These are phyloP conservation scores for Yamadazyma dendronema DNA, from an alignment of 1,139 yeast species.

Conservation along the genomic window DNA sequence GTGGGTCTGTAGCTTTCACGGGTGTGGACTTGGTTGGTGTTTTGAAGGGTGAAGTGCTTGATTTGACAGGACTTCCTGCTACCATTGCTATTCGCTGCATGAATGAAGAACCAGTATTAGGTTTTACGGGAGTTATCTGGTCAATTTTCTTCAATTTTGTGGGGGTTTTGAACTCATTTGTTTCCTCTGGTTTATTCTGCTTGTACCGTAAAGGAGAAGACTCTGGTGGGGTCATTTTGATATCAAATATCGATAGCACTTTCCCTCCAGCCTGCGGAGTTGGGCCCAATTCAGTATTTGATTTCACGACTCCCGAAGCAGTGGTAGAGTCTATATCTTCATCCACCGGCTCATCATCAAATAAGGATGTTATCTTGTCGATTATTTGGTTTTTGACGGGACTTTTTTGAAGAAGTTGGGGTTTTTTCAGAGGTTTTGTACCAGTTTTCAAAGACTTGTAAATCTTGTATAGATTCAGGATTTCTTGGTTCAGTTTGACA, in stretches of 20 bases:
- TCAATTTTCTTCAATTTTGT: conserved; percentile 21
- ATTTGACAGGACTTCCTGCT: conserved; percentile 10
- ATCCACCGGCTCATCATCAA: conserved; percentile 10
- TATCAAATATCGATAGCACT: conserved; percentile 64
- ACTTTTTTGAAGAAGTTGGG: neutral
- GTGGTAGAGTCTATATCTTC: conserved; percentile 4
- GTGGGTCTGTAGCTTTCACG: neutral
- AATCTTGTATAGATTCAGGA: conserved; percentile 43
- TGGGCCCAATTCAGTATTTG: conserved; percentile 54
- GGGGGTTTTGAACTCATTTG: conserved; percentile 31
- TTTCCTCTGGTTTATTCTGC: conserved; percentile 1
- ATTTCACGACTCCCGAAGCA: conserved; percentile 2
- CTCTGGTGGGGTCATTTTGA: conserved; percentile 45
- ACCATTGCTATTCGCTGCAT: conserved; percentile 13
- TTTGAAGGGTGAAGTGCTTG: conserved; percentile 8
- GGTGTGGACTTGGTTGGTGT: conserved; percentile 2
- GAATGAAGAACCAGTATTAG: conserved; percentile 9
- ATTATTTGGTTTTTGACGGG: conserved; percentile 1
- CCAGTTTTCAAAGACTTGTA: conserved; percentile 30
- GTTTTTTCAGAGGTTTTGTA: neutral
- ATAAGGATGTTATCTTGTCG: conserved; percentile 8
- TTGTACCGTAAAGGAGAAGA: conserved; percentile 38
- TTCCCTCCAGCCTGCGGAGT: conserved; percentile 75
- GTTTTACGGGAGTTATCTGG: conserved; percentile 7
- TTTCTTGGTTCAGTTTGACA: conserved; percentile 45